A percentile compares a stretch with the other conserved stretches of the same genome.
Evolutionary conservation across 2,329 filamentous ascomycete genomes (phyloP).

Genomic region (Aspergillus flavus): DNA sequence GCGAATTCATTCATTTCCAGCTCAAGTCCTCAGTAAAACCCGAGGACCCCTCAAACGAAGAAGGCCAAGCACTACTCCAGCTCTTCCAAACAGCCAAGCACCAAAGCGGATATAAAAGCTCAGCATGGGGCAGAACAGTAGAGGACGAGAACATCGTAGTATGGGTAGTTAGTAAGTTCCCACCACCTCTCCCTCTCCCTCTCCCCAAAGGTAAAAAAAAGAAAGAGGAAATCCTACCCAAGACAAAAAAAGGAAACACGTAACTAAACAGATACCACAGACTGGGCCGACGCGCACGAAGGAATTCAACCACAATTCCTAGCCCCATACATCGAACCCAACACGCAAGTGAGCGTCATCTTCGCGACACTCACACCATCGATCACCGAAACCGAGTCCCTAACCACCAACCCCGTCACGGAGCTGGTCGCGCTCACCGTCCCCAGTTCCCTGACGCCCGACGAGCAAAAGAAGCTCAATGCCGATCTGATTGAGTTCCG

Average conservation of each 20-base stretch:
- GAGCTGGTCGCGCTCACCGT: conserved; percentile 54
- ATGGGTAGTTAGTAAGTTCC: conserved; percentile 40
- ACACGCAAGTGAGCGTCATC: conserved; percentile 26
- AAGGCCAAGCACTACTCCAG: conserved; percentile 33
- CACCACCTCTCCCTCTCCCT: not conserved
- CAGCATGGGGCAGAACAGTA: conserved; percentile 40
- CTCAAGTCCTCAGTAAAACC: conserved; percentile 40
- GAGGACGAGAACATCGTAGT: conserved; percentile 41
- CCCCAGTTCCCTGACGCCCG: conserved; percentile 32
- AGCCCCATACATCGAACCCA: conserved; percentile 27
- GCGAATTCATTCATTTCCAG: conserved; percentile 42
- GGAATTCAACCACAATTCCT: conserved; percentile 23
- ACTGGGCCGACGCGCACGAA: conserved; percentile 37
- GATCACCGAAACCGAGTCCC: conserved; percentile 27
- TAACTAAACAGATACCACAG: conserved; percentile 18
- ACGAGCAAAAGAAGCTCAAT: conserved; percentile 32
- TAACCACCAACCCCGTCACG: conserved; percentile 48
- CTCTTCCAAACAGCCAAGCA: conserved; percentile 33
- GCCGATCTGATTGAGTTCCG: conserved; percentile 42
- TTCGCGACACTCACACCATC: conserved; percentile 36
- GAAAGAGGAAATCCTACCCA: not conserved
- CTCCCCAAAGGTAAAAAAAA: not conserved
- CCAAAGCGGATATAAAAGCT: conserved; percentile 38
- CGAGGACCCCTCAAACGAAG: conserved; percentile 38
- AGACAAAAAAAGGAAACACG: not conserved